Evolutionary conservation across 2,329 filamentous ascomycete species (phyloP).

Genomic region (Aureobasidium subglaciale): DNA sequence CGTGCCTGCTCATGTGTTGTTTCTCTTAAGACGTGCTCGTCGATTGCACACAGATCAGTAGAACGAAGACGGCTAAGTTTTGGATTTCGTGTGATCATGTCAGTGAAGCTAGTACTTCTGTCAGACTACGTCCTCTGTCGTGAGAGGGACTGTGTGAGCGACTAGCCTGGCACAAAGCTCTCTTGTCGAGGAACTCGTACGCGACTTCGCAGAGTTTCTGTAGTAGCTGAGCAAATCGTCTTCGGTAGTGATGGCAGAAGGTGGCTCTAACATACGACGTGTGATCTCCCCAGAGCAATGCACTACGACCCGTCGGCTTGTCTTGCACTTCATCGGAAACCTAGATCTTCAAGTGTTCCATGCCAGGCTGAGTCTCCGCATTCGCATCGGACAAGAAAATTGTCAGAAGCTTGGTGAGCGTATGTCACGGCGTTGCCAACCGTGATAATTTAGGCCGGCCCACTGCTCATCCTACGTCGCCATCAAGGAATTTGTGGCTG

Average conservation of each 20-base stretch:
- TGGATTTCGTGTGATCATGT: neutral
- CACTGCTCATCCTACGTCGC: neutral
- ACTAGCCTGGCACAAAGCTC: neutral
- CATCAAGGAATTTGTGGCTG: neutral
- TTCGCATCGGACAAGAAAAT: neutral
- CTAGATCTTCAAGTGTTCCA: neutral
- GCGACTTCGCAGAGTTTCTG: neutral
- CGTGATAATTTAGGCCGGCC: neutral
- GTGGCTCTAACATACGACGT: neutral
- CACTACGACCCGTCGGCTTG: neutral
- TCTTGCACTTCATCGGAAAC: neutral
- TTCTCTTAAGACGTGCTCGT: neutral
- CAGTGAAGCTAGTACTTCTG: neutral
- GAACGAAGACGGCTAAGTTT: neutral
- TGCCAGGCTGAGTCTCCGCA: neutral
- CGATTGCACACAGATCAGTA: neutral
- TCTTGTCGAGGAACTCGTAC: neutral
- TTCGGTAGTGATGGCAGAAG: neutral
- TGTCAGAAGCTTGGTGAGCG: neutral
- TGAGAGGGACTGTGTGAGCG: too few species aligned
- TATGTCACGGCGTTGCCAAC: conserved; percentile 2
- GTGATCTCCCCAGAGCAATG: neutral
- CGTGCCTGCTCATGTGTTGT: neutral
- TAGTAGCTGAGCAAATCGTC: neutral
- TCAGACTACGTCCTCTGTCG: neutral